These are phyloP conservation scores for Adenanthera pavonina DNA, from an alignment of 306 rosid genomes.

Conservation along the genomic window DNA sequence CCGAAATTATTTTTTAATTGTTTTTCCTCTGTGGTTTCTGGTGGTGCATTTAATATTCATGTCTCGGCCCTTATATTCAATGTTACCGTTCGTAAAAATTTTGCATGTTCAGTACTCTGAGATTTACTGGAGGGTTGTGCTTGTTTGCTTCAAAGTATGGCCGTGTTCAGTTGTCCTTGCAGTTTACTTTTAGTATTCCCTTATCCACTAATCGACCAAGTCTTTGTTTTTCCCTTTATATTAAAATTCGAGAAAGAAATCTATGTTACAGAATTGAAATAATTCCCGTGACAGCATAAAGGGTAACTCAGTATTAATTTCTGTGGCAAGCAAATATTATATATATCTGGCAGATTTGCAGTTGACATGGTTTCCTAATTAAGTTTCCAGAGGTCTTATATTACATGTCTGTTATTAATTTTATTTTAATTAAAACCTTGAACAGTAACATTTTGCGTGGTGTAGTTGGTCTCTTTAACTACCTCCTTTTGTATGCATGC, in stretches of 20 bases:
- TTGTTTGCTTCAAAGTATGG: background rate
- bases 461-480: conserved; percentile 11
- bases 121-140: background rate
- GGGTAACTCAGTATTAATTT: background rate
- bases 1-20: background rate
- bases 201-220: background rate
- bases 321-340: background rate
- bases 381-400: background rate
- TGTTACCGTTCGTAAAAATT: background rate
- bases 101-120: background rate
- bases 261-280: background rate
- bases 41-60: background rate
- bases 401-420: background rate
- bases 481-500: background rate
- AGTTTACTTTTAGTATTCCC: background rate
- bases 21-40: conserved; percentile 20
- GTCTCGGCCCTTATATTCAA: background rate
- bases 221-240: background rate
- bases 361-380: background rate
- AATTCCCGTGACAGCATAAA: background rate
- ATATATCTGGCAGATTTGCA: background rate
- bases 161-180: background rate
- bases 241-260: background rate
- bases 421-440: conserved; percentile 12
- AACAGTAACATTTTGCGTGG: background rate